Evolutionary conservation across 768 basidiomycete genomes (phyloP).

Genomic region (Psilocybe subaeruginosa): DNA sequence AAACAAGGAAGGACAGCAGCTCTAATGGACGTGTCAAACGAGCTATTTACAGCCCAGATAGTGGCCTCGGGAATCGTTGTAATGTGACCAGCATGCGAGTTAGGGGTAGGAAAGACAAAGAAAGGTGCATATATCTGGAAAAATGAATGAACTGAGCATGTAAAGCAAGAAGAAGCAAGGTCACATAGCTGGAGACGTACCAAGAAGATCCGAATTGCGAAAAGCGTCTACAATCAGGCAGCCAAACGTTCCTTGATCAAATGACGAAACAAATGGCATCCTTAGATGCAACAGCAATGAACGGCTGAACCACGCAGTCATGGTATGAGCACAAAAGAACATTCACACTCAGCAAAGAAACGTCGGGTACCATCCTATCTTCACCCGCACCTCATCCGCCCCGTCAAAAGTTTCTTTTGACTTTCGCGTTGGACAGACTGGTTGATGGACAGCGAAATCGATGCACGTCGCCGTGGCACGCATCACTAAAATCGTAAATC

Average conservation of each 20-base stretch:
- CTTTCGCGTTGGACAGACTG: not conserved
- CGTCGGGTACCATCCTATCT: not conserved
- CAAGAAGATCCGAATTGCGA: not conserved
- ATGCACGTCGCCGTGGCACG: not conserved
- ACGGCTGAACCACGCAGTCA: not conserved
- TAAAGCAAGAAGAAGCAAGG: not conserved
- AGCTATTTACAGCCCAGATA: not conserved
- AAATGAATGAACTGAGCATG: not conserved
- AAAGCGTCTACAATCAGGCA: not conserved
- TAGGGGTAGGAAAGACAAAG: not conserved
- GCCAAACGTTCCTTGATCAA: not conserved
- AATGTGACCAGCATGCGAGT: not conserved
- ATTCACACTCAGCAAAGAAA: too few species aligned
- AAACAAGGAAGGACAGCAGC: not conserved
- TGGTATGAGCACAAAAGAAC: too few species aligned
- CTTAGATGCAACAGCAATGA: not conserved
- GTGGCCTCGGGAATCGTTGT: not conserved
- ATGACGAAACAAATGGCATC: not conserved
- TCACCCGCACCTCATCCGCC: not conserved
- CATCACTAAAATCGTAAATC: not conserved
- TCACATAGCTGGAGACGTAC: not conserved
- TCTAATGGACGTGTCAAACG: not conserved
- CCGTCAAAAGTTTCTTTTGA: not conserved
- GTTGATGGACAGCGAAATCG: not conserved
- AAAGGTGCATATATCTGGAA: not conserved